phyloP scores from a whole-genome alignment of 1,284 basidiomycete species.

The Naganishia sp. region DNA sequence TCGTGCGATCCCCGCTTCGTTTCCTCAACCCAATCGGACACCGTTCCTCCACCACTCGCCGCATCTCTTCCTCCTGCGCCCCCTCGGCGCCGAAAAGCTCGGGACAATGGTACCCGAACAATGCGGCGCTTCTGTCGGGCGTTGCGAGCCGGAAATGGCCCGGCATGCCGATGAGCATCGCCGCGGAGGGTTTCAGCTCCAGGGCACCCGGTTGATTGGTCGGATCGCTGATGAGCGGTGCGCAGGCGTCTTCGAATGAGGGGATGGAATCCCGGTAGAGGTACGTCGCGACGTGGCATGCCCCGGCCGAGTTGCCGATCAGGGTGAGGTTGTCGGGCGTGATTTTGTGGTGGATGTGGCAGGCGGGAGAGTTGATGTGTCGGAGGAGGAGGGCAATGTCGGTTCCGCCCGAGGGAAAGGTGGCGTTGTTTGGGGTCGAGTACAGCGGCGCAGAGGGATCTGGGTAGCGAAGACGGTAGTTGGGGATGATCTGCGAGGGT shows the following conservation, averaged over 20 bases:
- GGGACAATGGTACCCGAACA: conserved; percentile 29
- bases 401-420: conserved; percentile 28
- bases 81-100: neutral
- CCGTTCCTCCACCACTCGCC: conserved; percentile 1
- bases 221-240: conserved; percentile 15
- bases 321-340: neutral
- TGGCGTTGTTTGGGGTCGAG: conserved; percentile 20
- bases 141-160: conserved; percentile 17
- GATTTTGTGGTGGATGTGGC: conserved; percentile 6
- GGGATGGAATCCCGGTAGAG: conserved; percentile 25
- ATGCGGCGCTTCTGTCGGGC: conserved; percentile 3
- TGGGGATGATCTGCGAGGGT: conserved; percentile 23
- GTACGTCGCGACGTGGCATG: conserved; percentile 27
- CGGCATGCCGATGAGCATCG: conserved; percentile 26
- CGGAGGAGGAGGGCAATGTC: conserved; percentile 25
- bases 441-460: conserved; percentile 11
- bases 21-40: conserved; percentile 30
- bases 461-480: conserved; percentile 28
- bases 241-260: neutral
- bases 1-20: conserved; percentile 10
- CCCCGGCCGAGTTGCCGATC: conserved; percentile 30
- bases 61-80: conserved; percentile 11
- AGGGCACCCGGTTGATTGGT: neutral
- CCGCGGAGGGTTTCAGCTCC: neutral
- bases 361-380: conserved; percentile 12